These are phyloP conservation scores for Suhomyces guaymorum DNA, from an alignment of 1,139 yeast species.

Conservation along the genomic window DNA sequence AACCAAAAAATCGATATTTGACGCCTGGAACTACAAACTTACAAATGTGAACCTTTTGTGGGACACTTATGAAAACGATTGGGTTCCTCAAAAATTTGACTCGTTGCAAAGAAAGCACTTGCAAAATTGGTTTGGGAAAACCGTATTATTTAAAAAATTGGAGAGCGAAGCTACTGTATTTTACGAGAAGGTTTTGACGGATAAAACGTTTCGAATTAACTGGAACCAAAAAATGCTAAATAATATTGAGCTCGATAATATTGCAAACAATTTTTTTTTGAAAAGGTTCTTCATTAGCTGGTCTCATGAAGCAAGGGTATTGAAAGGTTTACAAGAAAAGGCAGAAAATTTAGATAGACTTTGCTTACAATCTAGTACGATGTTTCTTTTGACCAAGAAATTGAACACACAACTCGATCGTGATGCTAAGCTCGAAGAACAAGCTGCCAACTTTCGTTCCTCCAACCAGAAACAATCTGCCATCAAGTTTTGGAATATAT, in stretches of 20 bases:
- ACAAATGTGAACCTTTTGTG: slow-evolving; percentile 1
- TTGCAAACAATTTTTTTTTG: slow-evolving; percentile 1
- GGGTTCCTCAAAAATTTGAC: neutral
- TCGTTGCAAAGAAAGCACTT: slow-evolving; percentile 9
- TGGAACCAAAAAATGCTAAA: slow-evolving; percentile 2
- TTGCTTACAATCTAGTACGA: neutral
- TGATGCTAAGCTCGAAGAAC: too few relatives aligned
- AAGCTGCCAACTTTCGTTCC: neutral
- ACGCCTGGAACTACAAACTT: slow-evolving; percentile 15
- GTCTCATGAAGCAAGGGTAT: neutral
- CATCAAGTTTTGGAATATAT: neutral
- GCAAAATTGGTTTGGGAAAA: slow-evolving; percentile 20
- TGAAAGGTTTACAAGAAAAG: neutral
- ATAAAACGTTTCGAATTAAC: neutral
- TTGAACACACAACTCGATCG: too few relatives aligned
- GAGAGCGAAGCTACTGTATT: slow-evolving; percentile 16
- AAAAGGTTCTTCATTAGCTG: slow-evolving; percentile 8
- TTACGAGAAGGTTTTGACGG: slow-evolving; percentile 8
- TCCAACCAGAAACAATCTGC: neutral
- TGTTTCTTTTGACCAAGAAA: too few relatives aligned
- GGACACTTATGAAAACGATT: neutral
- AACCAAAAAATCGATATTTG: slow-evolving; percentile 10
- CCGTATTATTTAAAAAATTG: slow-evolving; percentile 12
- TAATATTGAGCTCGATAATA: neutral
- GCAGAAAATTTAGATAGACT: neutral